phyloP scores from a whole-genome alignment of 2,329 filamentous ascomycete genomes.

The Dothistroma pini region DNA sequence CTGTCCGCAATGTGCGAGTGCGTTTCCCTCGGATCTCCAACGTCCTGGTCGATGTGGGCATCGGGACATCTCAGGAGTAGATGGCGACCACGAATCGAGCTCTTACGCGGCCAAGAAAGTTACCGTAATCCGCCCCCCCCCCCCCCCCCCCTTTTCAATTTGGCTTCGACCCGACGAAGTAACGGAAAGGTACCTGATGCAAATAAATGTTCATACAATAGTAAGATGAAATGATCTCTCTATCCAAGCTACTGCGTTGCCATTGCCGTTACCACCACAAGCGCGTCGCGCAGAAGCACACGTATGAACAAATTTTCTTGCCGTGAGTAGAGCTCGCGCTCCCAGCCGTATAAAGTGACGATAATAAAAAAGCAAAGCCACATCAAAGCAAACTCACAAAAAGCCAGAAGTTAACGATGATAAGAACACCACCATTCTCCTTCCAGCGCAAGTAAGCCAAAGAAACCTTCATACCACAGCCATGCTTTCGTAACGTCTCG shows the following conservation, averaged over 20 bases:
- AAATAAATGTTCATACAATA: not conserved
- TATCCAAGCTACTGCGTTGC: not conserved
- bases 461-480: constrained; percentile 3
- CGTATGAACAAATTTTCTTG: not conserved
- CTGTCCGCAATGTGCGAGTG: no score
- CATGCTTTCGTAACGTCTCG: constrained; percentile 14
- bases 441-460: not conserved
- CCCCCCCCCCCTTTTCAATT: no score
- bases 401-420: constrained; percentile 1
- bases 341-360: constrained; percentile 1
- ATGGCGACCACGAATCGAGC: no score
- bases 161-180: not conserved
- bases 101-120: not conserved
- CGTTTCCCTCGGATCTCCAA: no score
- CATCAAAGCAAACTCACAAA: not conserved
- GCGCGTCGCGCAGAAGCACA: not conserved
- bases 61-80: no score
- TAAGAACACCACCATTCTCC: not conserved
- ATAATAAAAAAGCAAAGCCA: not conserved
- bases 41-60: no score
- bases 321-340: constrained; percentile 3
- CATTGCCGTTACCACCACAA: not conserved
- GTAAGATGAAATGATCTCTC: not conserved
- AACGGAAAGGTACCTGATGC: not conserved
- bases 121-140: not conserved